phyloP scores from a whole-genome alignment of 2,329 filamentous ascomycete genomes.

The Trichophyton simii region DNA sequence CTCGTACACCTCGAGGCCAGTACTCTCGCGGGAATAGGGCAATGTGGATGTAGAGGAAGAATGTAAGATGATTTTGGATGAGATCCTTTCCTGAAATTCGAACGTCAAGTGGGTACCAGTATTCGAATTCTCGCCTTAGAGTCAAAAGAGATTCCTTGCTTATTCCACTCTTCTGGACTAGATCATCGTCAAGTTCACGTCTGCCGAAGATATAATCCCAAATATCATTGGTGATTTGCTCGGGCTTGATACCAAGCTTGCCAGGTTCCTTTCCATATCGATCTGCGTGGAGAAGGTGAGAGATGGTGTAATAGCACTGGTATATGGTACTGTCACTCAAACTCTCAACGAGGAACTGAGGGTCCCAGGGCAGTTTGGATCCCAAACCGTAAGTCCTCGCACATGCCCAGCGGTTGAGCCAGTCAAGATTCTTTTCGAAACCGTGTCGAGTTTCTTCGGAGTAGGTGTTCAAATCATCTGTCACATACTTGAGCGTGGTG shows the following conservation, averaged over 20 bases:
- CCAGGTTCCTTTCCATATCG: slow-evolving; percentile 69
- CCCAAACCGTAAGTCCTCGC: slow-evolving; percentile 83
- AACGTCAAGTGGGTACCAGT: slow-evolving; percentile 90
- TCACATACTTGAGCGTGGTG: slow-evolving; percentile 58
- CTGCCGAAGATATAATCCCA: slow-evolving; percentile 93
- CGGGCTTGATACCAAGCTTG: slow-evolving; percentile 54
- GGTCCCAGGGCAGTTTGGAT: slow-evolving; percentile 89
- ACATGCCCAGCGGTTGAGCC: slow-evolving; percentile 94
- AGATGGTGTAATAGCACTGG: slow-evolving; percentile 50
- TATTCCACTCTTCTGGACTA: slow-evolving; percentile 56
- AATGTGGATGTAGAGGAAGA: slow-evolving; percentile 87
- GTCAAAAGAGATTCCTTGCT: slow-evolving; percentile 58
- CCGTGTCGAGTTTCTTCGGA: slow-evolving; percentile 62
- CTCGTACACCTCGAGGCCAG: slow-evolving; percentile 75
- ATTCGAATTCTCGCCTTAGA: slow-evolving; percentile 86
- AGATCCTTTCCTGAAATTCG: slow-evolving; percentile 84
- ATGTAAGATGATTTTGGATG: slow-evolving; percentile 87
- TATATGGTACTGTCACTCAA: slow-evolving; percentile 89
- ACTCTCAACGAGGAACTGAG: slow-evolving; percentile 79
- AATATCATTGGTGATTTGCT: slow-evolving; percentile 87
- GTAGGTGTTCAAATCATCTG: slow-evolving; percentile 66
- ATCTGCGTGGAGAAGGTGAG: slow-evolving; percentile 61
- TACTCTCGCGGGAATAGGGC: slow-evolving; percentile 79
- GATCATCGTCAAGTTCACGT: slow-evolving; percentile 53
- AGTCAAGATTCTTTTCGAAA: slow-evolving; percentile 76